These are phyloP conservation scores for Fonsecaea nubica DNA, from an alignment of 2,329 filamentous ascomycete genomes.

Conservation along the genomic window DNA sequence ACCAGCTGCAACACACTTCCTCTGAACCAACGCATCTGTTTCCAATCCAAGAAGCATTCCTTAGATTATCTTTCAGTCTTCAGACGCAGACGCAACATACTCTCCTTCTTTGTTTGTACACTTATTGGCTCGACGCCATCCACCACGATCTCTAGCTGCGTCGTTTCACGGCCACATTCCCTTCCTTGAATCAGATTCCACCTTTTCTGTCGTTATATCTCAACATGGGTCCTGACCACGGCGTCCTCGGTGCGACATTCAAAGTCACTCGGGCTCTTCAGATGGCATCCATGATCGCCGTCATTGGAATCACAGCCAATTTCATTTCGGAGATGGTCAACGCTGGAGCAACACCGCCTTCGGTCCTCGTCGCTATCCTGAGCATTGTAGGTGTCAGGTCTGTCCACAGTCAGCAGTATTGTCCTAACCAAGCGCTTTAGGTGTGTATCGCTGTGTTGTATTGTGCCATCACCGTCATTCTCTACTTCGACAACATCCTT, in stretches of 20 bases:
- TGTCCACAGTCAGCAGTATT: neutral
- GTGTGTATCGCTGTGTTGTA: conserved; percentile 80
- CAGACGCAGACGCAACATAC: neutral
- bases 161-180: neutral
- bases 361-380: conserved; percentile 77
- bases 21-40: conserved; percentile 9
- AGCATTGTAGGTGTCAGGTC: conserved; percentile 69
- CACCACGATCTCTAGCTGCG: conserved; percentile 8
- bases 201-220: conserved; percentile 10
- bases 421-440: conserved; percentile 52
- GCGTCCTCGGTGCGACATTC: conserved; percentile 80
- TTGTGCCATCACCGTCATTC: conserved; percentile 78
- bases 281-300: conserved; percentile 71
- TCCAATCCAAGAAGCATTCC: conserved; percentile 9
- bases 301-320: conserved; percentile 81
- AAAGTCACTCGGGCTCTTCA: conserved; percentile 74
- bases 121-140: conserved; percentile 22
- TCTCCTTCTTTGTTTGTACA: conserved; percentile 15
- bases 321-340: conserved; percentile 79
- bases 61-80: conserved; percentile 12
- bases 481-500: conserved; percentile 77
- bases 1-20: conserved; percentile 19
- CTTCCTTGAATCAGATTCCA: conserved; percentile 15
- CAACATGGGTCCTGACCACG: conserved; percentile 56
- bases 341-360: conserved; percentile 69